Evolutionary conservation across 805 yeast species (phyloP).

Genomic region (Pichia phayaonensis): DNA sequence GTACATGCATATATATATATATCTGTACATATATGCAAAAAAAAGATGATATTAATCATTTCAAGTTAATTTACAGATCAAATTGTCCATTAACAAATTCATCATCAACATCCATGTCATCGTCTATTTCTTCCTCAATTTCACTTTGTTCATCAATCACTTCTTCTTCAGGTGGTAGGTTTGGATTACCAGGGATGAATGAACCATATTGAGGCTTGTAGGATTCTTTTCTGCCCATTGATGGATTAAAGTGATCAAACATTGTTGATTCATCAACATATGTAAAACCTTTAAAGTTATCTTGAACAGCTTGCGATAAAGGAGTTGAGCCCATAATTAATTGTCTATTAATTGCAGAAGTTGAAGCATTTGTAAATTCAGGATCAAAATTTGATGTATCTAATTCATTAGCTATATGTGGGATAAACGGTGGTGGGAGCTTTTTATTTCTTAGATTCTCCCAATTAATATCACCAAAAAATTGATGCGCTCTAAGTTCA

Average conservation of each 20-base stretch:
- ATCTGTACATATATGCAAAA: neutral
- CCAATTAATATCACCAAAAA: conserved; percentile 92
- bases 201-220: conserved; percentile 48
- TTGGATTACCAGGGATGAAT: conserved; percentile 72
- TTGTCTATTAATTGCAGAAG: conserved; percentile 69
- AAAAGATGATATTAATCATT: neutral
- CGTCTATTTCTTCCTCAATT: conserved; percentile 35
- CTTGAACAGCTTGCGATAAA: conserved; percentile 89
- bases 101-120: conserved; percentile 52
- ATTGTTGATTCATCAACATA: conserved; percentile 90
- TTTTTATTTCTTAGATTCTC: conserved; percentile 64
- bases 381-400: conserved; percentile 98
- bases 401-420: conserved; percentile 81
- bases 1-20: neutral
- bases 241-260: conserved; percentile 63
- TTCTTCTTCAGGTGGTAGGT: conserved; percentile 76
- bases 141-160: conserved; percentile 66
- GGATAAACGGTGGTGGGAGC: conserved; percentile 95
- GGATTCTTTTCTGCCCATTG: conserved; percentile 31
- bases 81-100: conserved; percentile 87
- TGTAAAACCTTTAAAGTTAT: conserved; percentile 93
- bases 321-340: conserved; percentile 68
- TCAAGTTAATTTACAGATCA: conserved; percentile 44
- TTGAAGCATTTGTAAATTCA: conserved; percentile 88
- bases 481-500: conserved; percentile 87